Conservation (phyloP, 441 rosid genomes). For the Arabidopsis lyrata region DNA sequence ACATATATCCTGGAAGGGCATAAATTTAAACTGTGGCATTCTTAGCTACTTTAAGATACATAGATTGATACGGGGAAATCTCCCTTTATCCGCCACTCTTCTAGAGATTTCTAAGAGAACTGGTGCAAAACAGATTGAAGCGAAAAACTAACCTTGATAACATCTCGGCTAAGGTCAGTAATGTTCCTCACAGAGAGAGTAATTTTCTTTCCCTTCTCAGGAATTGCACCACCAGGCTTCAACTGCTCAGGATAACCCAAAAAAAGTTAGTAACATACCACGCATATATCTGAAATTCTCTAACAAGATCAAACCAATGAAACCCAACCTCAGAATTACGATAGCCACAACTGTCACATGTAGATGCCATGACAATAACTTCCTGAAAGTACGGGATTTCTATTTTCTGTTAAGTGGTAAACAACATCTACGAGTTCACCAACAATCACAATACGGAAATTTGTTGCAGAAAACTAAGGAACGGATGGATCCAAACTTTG, state of each 20-base stretch:
- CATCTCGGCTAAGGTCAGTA: slow-evolving; percentile 89
- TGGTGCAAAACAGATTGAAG: slow-evolving; percentile 1
- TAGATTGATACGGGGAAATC: not conserved
- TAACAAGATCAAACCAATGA: slow-evolving; percentile 1
- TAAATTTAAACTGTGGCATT: not conserved
- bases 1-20: not conserved
- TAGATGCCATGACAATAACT: slow-evolving; percentile 98
- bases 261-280: slow-evolving; percentile 25
- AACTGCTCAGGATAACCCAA: slow-evolving; percentile 56
- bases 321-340: slow-evolving; percentile 92
- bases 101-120: not conserved
- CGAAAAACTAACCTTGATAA: slow-evolving; percentile 73
- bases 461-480: not conserved
- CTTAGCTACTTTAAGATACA: not conserved
- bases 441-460: slow-evolving; percentile 18
- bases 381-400: slow-evolving; percentile 98
- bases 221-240: slow-evolving; percentile 90
- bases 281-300: slow-evolving; percentile 8
- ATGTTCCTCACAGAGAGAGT: slow-evolving; percentile 62
- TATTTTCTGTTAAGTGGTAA: slow-evolving; percentile 58
- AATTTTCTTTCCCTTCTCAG: slow-evolving; percentile 85
- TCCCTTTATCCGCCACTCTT: not conserved
- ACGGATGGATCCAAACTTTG: not conserved
- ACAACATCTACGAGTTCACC: slow-evolving; percentile 38
- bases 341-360: slow-evolving; percentile 91